Evolutionary conservation across 805 yeast species (phyloP), one percentile per base, ranked within the genome.

Genomic region (Saccharomycopsis microspora): DNA sequence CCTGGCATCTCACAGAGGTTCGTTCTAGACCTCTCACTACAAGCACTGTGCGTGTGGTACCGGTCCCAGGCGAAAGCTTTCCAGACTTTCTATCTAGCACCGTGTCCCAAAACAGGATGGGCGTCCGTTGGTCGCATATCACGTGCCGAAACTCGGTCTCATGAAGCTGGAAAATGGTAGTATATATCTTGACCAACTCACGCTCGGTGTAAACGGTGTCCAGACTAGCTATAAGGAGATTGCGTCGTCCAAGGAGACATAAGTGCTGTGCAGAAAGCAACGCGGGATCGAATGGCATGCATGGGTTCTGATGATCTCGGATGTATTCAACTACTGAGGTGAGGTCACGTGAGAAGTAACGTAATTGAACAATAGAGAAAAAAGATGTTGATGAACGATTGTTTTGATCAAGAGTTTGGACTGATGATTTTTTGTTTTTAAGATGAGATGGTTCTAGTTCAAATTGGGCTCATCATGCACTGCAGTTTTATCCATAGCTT

Each of bases 1-100:
- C 53, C 29, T 52, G 55, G 28, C 44, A 44, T 27, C 37, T 33
- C 5, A 32, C 27, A 5, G 46, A 30, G 3, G 49, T 44, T 27
- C 44, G 41, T 31, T 52, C 55, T 9, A 52, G 31, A 8, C 53
- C 53, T 27, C 50, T 36, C 8, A 51, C 5, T 10, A 51, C 34
- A n/a, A 51, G 36, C 19, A 51, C 41, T 5, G 42, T 38, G 29
- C 35, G 29, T 5, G 32, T 8, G 6, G 37, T 32, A 4, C 19
- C 30, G 11, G 8, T 11, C 31, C 31, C 11, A 4, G 6, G 41
- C 19, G 27, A 11, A 5, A 37, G 9, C 30, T n/a, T 29, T 3
- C 48, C 51, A 3, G 38, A 40, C 6, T 41, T 34, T 27, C 37
- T 34, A 11, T 44, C 43, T 7, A 50, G 11, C 8, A 41, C 30